phyloP scores from a whole-genome alignment of 805 yeast species.

The Wickerhamomyces rabaulensis region DNA sequence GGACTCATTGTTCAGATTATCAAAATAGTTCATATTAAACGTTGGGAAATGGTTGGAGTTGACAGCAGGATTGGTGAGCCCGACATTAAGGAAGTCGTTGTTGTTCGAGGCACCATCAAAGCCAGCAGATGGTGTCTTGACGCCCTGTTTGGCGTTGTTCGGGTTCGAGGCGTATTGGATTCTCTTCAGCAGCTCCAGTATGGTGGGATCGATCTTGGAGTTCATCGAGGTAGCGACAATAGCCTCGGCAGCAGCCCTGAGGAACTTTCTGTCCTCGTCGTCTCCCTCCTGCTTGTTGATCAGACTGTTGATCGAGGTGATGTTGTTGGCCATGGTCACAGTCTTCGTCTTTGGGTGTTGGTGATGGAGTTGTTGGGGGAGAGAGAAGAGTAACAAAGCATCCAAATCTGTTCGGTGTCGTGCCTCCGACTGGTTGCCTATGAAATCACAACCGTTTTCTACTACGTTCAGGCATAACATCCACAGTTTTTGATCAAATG shows the following conservation, averaged over 20 bases:
- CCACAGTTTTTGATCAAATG: neutral
- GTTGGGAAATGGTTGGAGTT: slow-evolving; percentile 18
- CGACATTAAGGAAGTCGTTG: slow-evolving; percentile 8
- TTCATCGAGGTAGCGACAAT: slow-evolving; percentile 46
- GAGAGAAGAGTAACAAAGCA: too few relatives aligned
- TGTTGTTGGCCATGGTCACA: slow-evolving; percentile 1
- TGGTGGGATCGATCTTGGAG: slow-evolving; percentile 55
- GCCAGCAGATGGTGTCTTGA: neutral
- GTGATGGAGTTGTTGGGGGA: too few relatives aligned
- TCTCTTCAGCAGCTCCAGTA: slow-evolving; percentile 50
- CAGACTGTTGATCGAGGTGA: slow-evolving; percentile 5
- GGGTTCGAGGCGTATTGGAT: slow-evolving; percentile 43
- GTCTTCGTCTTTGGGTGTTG: too few relatives aligned
- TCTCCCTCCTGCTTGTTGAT: slow-evolving; percentile 9
- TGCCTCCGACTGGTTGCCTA: too few relatives aligned
- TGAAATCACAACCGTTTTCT: too few relatives aligned
- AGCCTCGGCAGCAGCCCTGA: slow-evolving; percentile 58
- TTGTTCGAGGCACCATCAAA: slow-evolving; percentile 1
- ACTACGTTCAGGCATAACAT: neutral
- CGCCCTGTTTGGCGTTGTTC: neutral
- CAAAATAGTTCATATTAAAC: slow-evolving; percentile 25
- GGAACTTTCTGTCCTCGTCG: slow-evolving; percentile 49
- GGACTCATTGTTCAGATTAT: slow-evolving; percentile 14
- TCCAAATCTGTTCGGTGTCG: neutral
- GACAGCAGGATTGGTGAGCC: slow-evolving; percentile 4